Evolutionary conservation across 208 protist genomes (phyloP).

Genomic region (Wallacemonas sp.): DNA sequence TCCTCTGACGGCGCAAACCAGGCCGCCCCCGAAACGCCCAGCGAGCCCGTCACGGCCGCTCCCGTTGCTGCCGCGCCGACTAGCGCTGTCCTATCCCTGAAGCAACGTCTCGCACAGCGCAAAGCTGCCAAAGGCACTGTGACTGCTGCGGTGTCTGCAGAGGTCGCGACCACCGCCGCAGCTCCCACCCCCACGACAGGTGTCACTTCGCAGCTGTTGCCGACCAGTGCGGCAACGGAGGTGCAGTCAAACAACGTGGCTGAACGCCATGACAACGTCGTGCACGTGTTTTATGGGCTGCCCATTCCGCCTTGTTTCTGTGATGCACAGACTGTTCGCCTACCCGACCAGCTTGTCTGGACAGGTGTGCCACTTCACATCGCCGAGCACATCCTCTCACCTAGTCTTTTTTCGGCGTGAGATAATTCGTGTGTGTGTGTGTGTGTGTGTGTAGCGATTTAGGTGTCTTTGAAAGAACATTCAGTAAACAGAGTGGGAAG

Average conservation of each 20-base stretch:
- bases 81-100: constrained; percentile 28
- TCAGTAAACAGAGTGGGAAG: too few species aligned
- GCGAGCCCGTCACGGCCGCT: not conserved
- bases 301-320: not conserved
- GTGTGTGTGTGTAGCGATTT: too few species aligned
- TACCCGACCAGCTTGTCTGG: not conserved
- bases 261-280: not conserved
- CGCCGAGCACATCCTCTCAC: not conserved
- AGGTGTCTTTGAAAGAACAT: too few species aligned
- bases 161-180: too few species aligned
- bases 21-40: too few species aligned
- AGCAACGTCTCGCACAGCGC: constrained; percentile 45
- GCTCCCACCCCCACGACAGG: too few species aligned
- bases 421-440: not conserved
- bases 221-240: too few species aligned
- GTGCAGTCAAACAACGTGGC: not conserved
- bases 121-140: constrained; percentile 29
- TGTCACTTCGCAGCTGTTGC: too few species aligned
- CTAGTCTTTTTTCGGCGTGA: not conserved
- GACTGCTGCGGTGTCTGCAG: too few species aligned
- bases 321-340: not conserved
- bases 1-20: not conserved
- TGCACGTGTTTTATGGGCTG: not conserved
- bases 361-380: not conserved
- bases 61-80: not conserved